Evolutionary conservation across 192 early-diverging fungal species (phyloP), one percentile per base, ranked within the genome.

Genomic region (Pilobolus umbonatus): DNA sequence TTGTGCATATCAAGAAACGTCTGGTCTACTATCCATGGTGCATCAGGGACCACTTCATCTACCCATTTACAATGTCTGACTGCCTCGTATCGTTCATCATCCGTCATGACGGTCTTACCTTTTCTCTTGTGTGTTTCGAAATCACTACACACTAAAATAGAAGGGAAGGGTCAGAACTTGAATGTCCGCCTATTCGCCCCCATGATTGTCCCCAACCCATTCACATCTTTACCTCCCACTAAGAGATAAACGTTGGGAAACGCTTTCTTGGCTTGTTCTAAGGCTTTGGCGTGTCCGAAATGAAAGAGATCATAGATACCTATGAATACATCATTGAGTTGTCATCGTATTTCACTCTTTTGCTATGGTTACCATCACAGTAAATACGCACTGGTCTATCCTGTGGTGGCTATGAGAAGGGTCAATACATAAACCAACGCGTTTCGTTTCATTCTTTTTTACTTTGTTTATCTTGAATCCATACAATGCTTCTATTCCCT

Each of bases 1-100:
- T 82, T 47, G 47, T 92, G 83, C 60, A 80, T 44, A 66, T 90
- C 87, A 38, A 92, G 59, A 48, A 90, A 92, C 42, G 82, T 84
- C 54, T 88, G 86, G 19, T 79, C 82, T 47, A 92, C 75, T n/a
- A 83, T 57, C 90, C 90, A 92, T 29, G 90, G 90, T 31, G 90
- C 88, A 55, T 84, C 70, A 29, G 75, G 76, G 15, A 92, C 74
- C 12, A 92, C 88, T 58, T 90, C 86, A 65, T 90, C 88, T 3
- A 89, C 88, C 90, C 90, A 92, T 62, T 82, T 82, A 65, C 90
- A 92, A 57, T 92, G 90, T 43, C 85, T 76, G 39, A 92, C 73
- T 12, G 86, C 80, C 60, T 92, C 87, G 53, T 84, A 87, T 44
- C 90, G 84, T 71, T 92, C 90, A 17, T 76, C 52, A 40, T 90